phyloP scores from a whole-genome alignment of 371 early-diverging fungal genomes.

The Sanchytrium tribonematis region DNA sequence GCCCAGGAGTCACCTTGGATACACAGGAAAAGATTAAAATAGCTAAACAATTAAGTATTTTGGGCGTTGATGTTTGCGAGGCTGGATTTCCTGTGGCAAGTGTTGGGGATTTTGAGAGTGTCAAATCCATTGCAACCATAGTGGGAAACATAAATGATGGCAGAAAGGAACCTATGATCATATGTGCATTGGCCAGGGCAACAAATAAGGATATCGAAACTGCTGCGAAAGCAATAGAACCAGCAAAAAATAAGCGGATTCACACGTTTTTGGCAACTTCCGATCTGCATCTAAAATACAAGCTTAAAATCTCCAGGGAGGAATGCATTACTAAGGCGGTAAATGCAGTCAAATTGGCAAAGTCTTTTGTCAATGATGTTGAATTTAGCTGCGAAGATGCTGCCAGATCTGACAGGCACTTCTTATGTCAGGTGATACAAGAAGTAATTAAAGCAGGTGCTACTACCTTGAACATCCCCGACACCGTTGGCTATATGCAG shows the following conservation, averaged over 20 bases:
- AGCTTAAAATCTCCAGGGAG: conserved; percentile 57
- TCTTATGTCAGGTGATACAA: conserved; percentile 47
- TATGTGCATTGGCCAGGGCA: conserved; percentile 71
- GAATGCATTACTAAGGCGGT: conserved; percentile 58
- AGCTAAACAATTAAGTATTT: conserved; percentile 52
- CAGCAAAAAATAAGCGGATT: conserved; percentile 56
- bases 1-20: conserved; percentile 76
- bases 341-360: conserved; percentile 46
- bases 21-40: conserved; percentile 72
- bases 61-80: conserved; percentile 80
- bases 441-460: conserved; percentile 80
- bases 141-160: conserved; percentile 56
- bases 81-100: conserved; percentile 82
- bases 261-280: conserved; percentile 84
- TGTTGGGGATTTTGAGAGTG: conserved; percentile 78
- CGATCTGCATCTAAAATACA: conserved; percentile 73
- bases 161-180: conserved; percentile 42
- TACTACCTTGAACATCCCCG: conserved; percentile 79
- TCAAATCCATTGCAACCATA: conserved; percentile 61
- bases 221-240: conserved; percentile 54
- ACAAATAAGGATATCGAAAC: conserved; percentile 53
- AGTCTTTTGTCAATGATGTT: conserved; percentile 45
- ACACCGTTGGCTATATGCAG: conserved; percentile 75
- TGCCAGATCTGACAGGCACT: conserved; percentile 55
- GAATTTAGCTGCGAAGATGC: conserved; percentile 88